Evolutionary conservation across 2,329 filamentous ascomycete species (phyloP), one percentile per base, ranked within the genome.

Genomic region (Fulvia fulva): DNA sequence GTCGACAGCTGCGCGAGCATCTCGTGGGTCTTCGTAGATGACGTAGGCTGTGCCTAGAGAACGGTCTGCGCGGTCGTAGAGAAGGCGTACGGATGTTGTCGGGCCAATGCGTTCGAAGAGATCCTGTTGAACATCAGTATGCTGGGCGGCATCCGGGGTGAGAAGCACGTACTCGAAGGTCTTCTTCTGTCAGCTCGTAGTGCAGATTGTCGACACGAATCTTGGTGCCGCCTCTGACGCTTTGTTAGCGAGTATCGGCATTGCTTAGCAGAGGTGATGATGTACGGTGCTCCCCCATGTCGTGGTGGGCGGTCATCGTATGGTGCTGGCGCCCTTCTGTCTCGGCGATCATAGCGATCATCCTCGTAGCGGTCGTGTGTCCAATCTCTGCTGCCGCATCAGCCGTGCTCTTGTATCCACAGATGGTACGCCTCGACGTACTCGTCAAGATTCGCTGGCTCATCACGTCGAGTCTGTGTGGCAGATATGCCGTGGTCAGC

Each of bases 201-300:
- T 97, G 92, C 58, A 97, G 78, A 72, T 96, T 96, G 61, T 95
- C 90, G 61, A 96, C 87, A 64, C 87, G 87, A 65, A 97, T 75
- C 75, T 90, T 93, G 47, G 62, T 63, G 50, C 68, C 66, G 51
- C 51, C 51, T 34, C 66, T 70, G 49, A n/a, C 16, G 8, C 3
- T 2, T 25, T 47, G 45, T 59, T 22, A 59, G 55, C 23, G 19
- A 23, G 26, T 46, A 12, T 16, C n/a, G 19, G 5, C n/a, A 32
- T 21, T 2, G 21, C 16, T 6, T 21, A 12, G 23, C n/a, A n/a
- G n/a, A 4, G n/a, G 16, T 5, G 23, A 19, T 16, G 1, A 56
- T 63, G 28, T 59, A 68, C 65, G 55, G 45, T 54, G 49, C 47
- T 43, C 54, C 19, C 41, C 59, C 26, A 28, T 59, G 56, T 26